phyloP scores from a whole-genome alignment of 257 asterid species.

The Solanum bulbocastanum region DNA sequence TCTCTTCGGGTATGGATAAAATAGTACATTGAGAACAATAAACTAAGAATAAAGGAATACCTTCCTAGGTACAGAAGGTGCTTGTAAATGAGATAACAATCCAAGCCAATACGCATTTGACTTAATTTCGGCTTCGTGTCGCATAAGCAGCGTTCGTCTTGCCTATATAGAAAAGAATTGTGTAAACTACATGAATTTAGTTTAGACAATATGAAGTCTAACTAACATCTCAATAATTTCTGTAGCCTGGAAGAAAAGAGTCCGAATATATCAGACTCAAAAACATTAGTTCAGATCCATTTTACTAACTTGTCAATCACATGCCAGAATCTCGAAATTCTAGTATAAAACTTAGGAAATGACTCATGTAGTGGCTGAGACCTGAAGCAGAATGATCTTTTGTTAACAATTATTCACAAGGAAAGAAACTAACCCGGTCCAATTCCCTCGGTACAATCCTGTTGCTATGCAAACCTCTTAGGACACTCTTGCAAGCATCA shows the following conservation, averaged over 20 bases:
- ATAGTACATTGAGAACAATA: background rate
- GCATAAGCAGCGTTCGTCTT: slow-evolving; percentile 86
- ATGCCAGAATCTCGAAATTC: background rate
- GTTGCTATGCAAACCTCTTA: slow-evolving; percentile 74
- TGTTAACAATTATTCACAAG: background rate
- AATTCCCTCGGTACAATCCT: slow-evolving; percentile 82
- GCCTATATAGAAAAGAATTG: slow-evolving; percentile 38
- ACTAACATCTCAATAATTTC: background rate
- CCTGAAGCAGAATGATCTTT: background rate
- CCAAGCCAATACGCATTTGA: slow-evolving; percentile 99
- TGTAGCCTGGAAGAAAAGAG: background rate
- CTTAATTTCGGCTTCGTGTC: slow-evolving; percentile 97
- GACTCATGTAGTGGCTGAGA: background rate
- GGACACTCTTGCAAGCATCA: slow-evolving; percentile 97
- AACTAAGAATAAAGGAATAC: slow-evolving; percentile 18
- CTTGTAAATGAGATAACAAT: slow-evolving; percentile 88
- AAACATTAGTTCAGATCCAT: background rate
- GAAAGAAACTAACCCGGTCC: slow-evolving; percentile 78
- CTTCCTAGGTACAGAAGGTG: slow-evolving; percentile 84
- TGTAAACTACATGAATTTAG: background rate
- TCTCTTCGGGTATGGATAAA: background rate
- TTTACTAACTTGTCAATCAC: background rate
- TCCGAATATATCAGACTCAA: background rate
- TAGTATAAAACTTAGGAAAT: background rate
- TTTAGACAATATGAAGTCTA: background rate